Base-by-base conservation (phyloP, 2,329 filamentous ascomycete species). In the Diaporthe sp. region DNA sequence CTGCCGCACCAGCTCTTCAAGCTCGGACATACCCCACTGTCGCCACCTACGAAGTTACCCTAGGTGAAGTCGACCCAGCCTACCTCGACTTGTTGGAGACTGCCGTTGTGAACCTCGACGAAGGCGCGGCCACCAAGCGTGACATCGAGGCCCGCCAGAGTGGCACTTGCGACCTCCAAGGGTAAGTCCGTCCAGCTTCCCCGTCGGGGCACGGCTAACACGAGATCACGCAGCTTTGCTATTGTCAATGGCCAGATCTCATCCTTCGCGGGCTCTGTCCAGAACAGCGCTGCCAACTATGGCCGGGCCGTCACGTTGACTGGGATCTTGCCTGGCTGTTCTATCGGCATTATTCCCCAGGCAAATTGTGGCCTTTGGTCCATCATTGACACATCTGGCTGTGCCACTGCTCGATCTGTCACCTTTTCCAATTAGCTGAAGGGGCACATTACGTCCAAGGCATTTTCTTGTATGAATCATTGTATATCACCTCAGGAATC, bases 281-380 rank as follows among this genome's bases (percentile, higher is more conserved):
- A 73, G 71, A 67, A 73, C 60, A 47, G 47, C 25, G 19, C 71
- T 19, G 71, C 60, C 47, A 73, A 68, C 40, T 73, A 67, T 22
- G 71, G 71, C 13, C 71, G 71, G 45, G 71, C 71, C 28, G 71
- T 73, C 47, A 73, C 71, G 12, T 40, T 73, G 50, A 73, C 60
- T 22, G 60, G 71, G 1, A 57, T 73, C 35, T 17, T 73, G 33
- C 19, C 71, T 30, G 71, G 71, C 58, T 73, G 71, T 60, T 55
- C 33, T 30, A 68, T 73, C 19, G 71, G 71, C 50, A 19, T 73
- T 9, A 45, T 73, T 9, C 71, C 71, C 9, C 71, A 73, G 60
- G 3, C 25, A 22, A 47, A 67, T 60, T 73, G 71, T 22, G 47
- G 9, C 17, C 71, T 73, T 10, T 73, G 71, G 71, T 57, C 58